Evolutionary conservation across 768 basidiomycete genomes (phyloP), one percentile per base, ranked within the genome.

Genomic region (Pulveroboletus sp.): DNA sequence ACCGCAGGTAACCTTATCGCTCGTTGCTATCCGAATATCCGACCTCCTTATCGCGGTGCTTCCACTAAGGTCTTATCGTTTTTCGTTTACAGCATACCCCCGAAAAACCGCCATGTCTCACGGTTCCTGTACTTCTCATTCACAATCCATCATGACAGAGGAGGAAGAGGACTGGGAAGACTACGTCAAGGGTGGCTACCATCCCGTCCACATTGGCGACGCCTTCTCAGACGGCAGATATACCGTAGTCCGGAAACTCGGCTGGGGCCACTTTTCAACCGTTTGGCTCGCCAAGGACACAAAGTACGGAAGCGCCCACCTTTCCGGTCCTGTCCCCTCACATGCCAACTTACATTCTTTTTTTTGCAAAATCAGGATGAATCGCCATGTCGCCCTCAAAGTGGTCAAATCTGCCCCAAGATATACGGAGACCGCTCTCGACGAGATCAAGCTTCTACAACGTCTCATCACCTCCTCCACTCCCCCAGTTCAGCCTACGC

Each of bases 361-460:
- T 55, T 45, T 54, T 51, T 45, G 8, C 18, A 24, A 57, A 57
- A 50, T 51, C 71, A 99, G 95, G 65, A 77, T 93, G 73, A 84
- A 89, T 59, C 89, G 93, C 43, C 96, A 99, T 71, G 96, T 99
- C 61, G 96, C 96, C 13, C 85, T 99, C 67, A 99, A 99, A 71
- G 91, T 99, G 63, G 96, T 99, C 69, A 99, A 98, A 71, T 96
- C 94, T 14, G 96, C 95, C 0, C 83, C 86, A 0, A 78, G 96
- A 43, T 99, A 99, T 70, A 99, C 95, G 1, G 95, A 99, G 66
- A 99, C 96, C 0, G 96, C 96, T 0, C 76, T 98, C 31, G 96
- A 99, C 73, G 96, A 99, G 73, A 98, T 99, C 73, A 97, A 97
- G 67, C 86, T 99, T 3, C 80, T 97, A 17, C 93, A 97, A 62